These are phyloP conservation scores for Colletotrichum orbiculare DNA, from an alignment of 2,329 filamentous ascomycete species.

Conservation along the genomic window DNA sequence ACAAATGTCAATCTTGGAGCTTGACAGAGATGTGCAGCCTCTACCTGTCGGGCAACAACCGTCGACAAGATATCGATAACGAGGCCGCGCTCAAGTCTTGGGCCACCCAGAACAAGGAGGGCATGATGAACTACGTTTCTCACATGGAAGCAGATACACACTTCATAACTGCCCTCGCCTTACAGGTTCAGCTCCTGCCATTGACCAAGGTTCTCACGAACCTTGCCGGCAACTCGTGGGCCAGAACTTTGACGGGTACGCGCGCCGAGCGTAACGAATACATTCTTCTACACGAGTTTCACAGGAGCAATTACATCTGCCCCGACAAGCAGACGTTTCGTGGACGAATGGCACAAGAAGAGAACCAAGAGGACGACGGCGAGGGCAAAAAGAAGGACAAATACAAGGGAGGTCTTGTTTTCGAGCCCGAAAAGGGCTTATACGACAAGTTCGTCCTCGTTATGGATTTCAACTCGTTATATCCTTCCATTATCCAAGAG, in stretches of 20 bases:
- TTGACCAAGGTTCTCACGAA: slow-evolving; percentile 96
- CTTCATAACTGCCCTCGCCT: slow-evolving; percentile 89
- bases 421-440: slow-evolving; percentile 95
- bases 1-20: slow-evolving; percentile 97
- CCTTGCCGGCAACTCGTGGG: slow-evolving; percentile 97
- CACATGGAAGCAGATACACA: slow-evolving; percentile 97
- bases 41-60: slow-evolving; percentile 79
- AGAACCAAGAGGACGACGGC: slow-evolving; percentile 74
- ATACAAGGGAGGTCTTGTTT: slow-evolving; percentile 97
- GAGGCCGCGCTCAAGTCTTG: slow-evolving; percentile 88
- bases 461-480: slow-evolving; percentile 99
- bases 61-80: slow-evolving; percentile 86
- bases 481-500: slow-evolving; percentile 98
- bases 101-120: slow-evolving; percentile 80
- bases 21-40: slow-evolving; percentile 97
- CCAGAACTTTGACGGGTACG: slow-evolving; percentile 92
- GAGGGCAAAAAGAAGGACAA: slow-evolving; percentile 98
- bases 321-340: slow-evolving; percentile 92
- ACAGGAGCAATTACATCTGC: slow-evolving; percentile 97
- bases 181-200: slow-evolving; percentile 91
- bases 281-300: slow-evolving; percentile 97
- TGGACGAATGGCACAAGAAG: slow-evolving; percentile 77
- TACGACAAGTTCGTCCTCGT: slow-evolving; percentile 99
- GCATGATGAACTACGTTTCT: slow-evolving; percentile 91
- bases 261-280: slow-evolving; percentile 98